Percentiles rank a stretch among this genome's conserved stretches.
Conservation (phyloP, 1,284 basidiomycete genomes). For the Heterobasidion occidentale region DNA sequence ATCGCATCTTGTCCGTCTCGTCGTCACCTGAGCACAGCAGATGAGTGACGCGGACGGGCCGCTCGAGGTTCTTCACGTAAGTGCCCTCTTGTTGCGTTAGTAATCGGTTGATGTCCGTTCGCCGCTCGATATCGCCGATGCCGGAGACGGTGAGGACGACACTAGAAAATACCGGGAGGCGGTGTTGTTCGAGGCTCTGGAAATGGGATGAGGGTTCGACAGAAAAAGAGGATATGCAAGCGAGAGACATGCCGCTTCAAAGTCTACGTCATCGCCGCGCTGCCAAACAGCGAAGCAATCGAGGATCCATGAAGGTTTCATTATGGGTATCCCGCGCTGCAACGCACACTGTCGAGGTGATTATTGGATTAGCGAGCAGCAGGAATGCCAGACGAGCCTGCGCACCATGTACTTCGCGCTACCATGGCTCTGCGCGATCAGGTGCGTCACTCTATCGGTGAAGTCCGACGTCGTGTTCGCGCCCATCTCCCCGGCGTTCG, state of each 20-base stretch:
- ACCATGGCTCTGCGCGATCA: slow-evolving; percentile 61
- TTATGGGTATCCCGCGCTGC: slow-evolving; percentile 64
- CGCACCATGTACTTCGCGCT: slow-evolving; percentile 71
- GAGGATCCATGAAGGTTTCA: slow-evolving; percentile 64
- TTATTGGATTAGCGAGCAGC: neutral
- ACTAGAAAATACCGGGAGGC: slow-evolving; percentile 58
- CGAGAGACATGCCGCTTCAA: slow-evolving; percentile 31
- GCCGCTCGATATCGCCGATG: slow-evolving; percentile 43
- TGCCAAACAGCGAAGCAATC: slow-evolving; percentile 69
- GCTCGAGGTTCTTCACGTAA: slow-evolving; percentile 55
- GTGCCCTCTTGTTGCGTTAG: slow-evolving; percentile 45
- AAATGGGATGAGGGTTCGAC: slow-evolving; percentile 1
- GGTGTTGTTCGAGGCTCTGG: slow-evolving; percentile 47
- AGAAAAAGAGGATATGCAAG: neutral
- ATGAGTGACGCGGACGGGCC: slow-evolving; percentile 64
- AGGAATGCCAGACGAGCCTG: neutral
- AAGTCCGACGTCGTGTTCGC: slow-evolving; percentile 59
- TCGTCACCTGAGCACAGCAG: slow-evolving; percentile 50
- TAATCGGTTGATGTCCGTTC: slow-evolving; percentile 49
- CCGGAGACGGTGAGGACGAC: slow-evolving; percentile 62
- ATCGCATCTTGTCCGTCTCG: slow-evolving; percentile 63
- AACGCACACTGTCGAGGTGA: slow-evolving; percentile 57
- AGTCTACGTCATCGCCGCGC: slow-evolving; percentile 65
- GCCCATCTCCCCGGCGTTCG: slow-evolving; percentile 69
- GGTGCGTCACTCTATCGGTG: slow-evolving; percentile 75